Evolutionary conservation across 192 early-diverging fungal species (phyloP).

Genomic region (Coemansia sp.): DNA sequence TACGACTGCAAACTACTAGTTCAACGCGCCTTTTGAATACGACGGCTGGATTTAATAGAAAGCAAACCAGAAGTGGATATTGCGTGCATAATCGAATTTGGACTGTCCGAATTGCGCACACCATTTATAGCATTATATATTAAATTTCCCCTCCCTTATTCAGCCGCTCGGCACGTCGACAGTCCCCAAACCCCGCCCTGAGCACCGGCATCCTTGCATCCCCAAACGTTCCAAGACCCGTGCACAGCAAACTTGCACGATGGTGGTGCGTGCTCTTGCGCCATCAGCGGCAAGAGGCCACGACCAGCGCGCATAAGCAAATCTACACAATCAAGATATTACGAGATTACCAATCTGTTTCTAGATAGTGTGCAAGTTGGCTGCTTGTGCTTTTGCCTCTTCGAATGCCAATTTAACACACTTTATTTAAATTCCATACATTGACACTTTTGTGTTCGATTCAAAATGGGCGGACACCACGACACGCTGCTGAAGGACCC

Average conservation of each 20-base stretch:
- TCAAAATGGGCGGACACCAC: slow-evolving; percentile 47
- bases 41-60: not conserved
- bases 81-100: not conserved
- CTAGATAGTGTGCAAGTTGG: not conserved
- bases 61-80: slow-evolving; percentile 2
- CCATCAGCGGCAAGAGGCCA: not conserved
- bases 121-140: not conserved
- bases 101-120: not conserved
- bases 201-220: not conserved
- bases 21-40: no score
- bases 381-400: not conserved
- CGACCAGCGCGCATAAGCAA: not conserved
- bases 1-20: not conserved
- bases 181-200: not conserved
- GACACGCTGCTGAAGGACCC: slow-evolving; percentile 51
- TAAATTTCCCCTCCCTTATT: not conserved
- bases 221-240: not conserved
- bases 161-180: not conserved
- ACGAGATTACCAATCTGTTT: not conserved
- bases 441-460: not conserved
- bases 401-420: not conserved
- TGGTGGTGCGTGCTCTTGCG: slow-evolving; percentile 1
- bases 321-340: not conserved
- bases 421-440: not conserved
- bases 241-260: not conserved